Evolutionary conservation across 148 eudicot species (phyloP).

Genomic region (Pouteria glomerata): DNA sequence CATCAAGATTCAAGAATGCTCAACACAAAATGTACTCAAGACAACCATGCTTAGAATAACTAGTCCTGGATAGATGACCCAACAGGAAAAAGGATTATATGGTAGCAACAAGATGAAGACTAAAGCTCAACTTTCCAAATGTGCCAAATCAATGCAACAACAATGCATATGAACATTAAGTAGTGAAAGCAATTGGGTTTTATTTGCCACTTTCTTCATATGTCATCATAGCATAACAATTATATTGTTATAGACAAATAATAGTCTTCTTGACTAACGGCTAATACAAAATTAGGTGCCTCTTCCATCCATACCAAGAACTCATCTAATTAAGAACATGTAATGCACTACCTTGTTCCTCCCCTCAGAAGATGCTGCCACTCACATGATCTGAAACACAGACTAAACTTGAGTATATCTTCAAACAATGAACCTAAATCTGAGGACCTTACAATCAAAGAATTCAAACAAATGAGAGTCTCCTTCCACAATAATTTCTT

Average conservation of each 20-base stretch:
- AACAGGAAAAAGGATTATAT: background rate
- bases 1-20: background rate
- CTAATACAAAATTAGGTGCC: background rate
- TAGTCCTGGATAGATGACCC: background rate
- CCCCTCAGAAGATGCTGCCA: background rate
- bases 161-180: background rate
- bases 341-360: background rate
- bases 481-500: background rate
- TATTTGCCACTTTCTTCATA: background rate
- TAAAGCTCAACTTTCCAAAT: background rate
- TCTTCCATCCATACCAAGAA: background rate
- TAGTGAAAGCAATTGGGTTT: background rate
- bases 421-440: background rate
- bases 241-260: background rate
- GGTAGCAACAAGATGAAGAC: background rate
- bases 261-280: background rate
- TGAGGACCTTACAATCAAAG: background rate
- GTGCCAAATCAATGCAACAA: background rate
- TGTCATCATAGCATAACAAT: background rate
- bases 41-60: background rate
- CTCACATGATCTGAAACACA: conserved; percentile 1
- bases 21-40: background rate
- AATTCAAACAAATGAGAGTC: background rate
- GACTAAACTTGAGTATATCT: background rate
- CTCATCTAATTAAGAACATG: background rate